Base-by-base conservation (phyloP, 192 early-diverging fungal genomes). In the Coemansia interrupta region DNA sequence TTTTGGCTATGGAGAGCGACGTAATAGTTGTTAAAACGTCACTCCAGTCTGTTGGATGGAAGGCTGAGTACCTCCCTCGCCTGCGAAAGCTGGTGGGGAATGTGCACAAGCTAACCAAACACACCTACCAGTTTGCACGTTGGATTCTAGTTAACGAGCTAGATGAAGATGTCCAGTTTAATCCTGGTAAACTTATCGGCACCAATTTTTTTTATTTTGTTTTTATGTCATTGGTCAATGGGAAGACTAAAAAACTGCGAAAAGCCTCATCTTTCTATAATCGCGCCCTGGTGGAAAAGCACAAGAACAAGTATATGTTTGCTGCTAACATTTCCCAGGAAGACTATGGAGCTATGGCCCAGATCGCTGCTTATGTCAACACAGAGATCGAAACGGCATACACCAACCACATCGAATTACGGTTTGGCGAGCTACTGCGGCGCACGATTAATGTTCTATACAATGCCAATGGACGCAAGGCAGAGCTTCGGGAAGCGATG, bases 81-180 rank as follows among this genome's bases (percentile, higher is more conserved):
- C 30, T 42, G 15, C 22, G 26, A 40, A 3, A 11, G 36, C 15
- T 36, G 8, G 40, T 56, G 5, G 26, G 30, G 8, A 52, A 10
- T 17, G 26, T 17, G 11, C 26, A 56, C 38, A 39, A 29, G 10
- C 38, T 56, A 12, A 56, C 54, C 3, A 12, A 15, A 11, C 54
- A 56, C 22, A 38, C 54, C n/a, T 56, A 38, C 20, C 54, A 56
- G 22, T 22, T 56, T 36, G 54, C 38, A 19, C 36, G 38, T 6
- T 56, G 40, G 36, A 56, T 56, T 40, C 39, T 36, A 13, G 10
- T 56, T 5, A 13, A 29, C 17, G 30, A 56, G 54, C 40, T 56
- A 40, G 36, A 8, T 10, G 40, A 15, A 17, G 22, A 56, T 42
- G 7, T 10, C 4, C 8, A 28, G 5, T 56, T 56, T 56, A 24